Evolutionary conservation across 768 basidiomycete genomes (phyloP), one percentile per base, ranked within the genome.

Genomic region (Lactarius sanguifluus): DNA sequence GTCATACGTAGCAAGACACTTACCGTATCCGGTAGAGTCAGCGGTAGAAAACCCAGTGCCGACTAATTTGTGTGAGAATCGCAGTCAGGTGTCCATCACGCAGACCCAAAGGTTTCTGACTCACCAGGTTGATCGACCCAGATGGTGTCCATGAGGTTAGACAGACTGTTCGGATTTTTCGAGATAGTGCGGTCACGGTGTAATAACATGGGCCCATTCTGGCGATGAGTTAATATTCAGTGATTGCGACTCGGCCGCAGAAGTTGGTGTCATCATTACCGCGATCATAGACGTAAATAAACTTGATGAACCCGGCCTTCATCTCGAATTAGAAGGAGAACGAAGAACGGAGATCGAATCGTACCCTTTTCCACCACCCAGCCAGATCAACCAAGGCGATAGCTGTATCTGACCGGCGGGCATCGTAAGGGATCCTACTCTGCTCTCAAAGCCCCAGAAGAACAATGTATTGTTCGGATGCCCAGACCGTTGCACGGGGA

Each of bases 171-270:
- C 3, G 80, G 72, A 69, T 90, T 90, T 15, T 79, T 71, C 20
- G 76, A 77, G 3, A 83, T 73, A 10, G 78, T 80, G 64, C 84
- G 85, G 70, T 90, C 77, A 63, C 75, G 74, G 15, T 80, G 78
- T 56, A 91, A 79, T 2, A 80, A 81, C 56, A 90, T 84, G 3
- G 89, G 90, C 1, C 90, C 90, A 69, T 90, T 91, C 88, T 90
- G 65, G 25, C 3, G 15, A 52, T 18, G 16, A 25, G 15, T 47
- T 28, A 2, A 5, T 16, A 32, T 23, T 40, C 32, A 52, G 47
- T 18, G 32, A 10, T 16, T 4, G 15, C 5, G 4, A 23, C 16
- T 25, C 20, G 5, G 41, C 43, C 12, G 34, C 6, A 30, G 12
- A 56, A 38, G 30, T 28, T 8, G 40, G 34, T 15, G 20, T n/a